Evolutionary conservation across 495 filamentous ascomycete genomes (phyloP).

Genomic region (Entonaema liquescens): DNA sequence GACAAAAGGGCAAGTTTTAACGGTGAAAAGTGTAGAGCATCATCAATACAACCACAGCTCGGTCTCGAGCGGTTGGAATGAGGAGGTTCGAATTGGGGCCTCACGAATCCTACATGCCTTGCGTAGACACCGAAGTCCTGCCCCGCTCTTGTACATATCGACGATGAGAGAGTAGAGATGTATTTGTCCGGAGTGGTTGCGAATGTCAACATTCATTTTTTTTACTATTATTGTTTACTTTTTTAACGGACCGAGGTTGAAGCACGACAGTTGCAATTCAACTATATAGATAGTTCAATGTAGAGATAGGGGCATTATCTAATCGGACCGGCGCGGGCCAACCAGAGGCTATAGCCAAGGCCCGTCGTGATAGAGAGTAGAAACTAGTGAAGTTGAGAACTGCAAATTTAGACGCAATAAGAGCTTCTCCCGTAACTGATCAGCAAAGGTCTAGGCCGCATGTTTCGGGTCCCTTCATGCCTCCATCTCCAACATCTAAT

Average conservation of each 20-base stretch:
- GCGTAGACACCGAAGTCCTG: slow-evolving; percentile 17
- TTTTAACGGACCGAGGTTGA: neutral
- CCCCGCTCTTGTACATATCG: slow-evolving; percentile 25
- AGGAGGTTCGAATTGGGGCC: slow-evolving; percentile 28
- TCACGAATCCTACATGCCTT: slow-evolving; percentile 29
- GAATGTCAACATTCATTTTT: slow-evolving; percentile 10
- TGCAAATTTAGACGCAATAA: slow-evolving; percentile 2
- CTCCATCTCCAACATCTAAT: slow-evolving; percentile 21
- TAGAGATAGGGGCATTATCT: slow-evolving; percentile 24
- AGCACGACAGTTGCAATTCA: slow-evolving; percentile 9
- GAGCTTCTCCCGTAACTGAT: slow-evolving; percentile 10
- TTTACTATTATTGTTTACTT: slow-evolving; percentile 8
- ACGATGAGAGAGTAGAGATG: slow-evolving; percentile 4
- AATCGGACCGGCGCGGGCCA: slow-evolving; percentile 35
- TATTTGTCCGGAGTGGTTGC: slow-evolving; percentile 2
- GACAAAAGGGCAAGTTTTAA: slow-evolving; percentile 24
- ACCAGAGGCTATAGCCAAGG: slow-evolving; percentile 15
- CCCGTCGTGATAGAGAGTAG: slow-evolving; percentile 5
- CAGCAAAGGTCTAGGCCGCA: slow-evolving; percentile 27
- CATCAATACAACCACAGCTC: slow-evolving; percentile 12
- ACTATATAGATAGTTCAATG: slow-evolving; percentile 9
- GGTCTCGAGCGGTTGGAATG: slow-evolving; percentile 15
- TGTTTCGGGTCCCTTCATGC: slow-evolving; percentile 12
- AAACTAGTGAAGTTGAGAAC: slow-evolving; percentile 10
- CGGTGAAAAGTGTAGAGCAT: slow-evolving; percentile 12